Evolutionary conservation across 805 yeast genomes (phyloP).

Genomic region (Cyberlindnera petersonii): DNA sequence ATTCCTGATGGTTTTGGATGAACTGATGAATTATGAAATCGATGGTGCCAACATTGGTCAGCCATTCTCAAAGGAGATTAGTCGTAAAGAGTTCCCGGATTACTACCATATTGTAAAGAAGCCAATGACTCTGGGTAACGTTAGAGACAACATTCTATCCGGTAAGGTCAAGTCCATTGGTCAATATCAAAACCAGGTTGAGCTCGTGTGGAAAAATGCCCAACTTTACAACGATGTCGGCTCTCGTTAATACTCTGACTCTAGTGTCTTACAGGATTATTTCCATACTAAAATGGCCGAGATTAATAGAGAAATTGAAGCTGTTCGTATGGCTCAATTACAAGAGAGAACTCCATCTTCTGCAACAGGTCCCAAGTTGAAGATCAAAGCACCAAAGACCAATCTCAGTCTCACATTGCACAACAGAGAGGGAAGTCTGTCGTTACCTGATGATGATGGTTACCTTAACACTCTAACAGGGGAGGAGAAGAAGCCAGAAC

Average conservation of each 20-base stretch:
- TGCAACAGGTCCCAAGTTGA: slow-evolving; percentile 7
- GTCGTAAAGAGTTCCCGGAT: slow-evolving; percentile 69
- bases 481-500: slow-evolving; percentile 6
- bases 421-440: slow-evolving; percentile 10
- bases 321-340: slow-evolving; percentile 10
- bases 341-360: slow-evolving; percentile 14
- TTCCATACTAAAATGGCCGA: slow-evolving; percentile 40
- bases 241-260: slow-evolving; percentile 68
- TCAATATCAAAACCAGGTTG: slow-evolving; percentile 55
- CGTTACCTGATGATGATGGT: slow-evolving; percentile 9
- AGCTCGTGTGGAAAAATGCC: slow-evolving; percentile 74
- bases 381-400: slow-evolving; percentile 17
- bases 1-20: slow-evolving; percentile 17
- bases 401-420: slow-evolving; percentile 13
- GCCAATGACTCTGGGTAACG: slow-evolving; percentile 69
- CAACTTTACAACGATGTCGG: slow-evolving; percentile 70
- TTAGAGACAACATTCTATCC: slow-evolving; percentile 48
- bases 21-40: slow-evolving; percentile 23
- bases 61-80: slow-evolving; percentile 74
- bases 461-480: slow-evolving; percentile 10
- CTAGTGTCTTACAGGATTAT: slow-evolving; percentile 52
- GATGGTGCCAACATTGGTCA: slow-evolving; percentile 45
- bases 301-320: slow-evolving; percentile 19
- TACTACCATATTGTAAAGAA: slow-evolving; percentile 67
- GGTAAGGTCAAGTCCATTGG: slow-evolving; percentile 53